phyloP scores from a whole-genome alignment of 1,139 yeast genomes.

The Oligophagozyma castellii region DNA sequence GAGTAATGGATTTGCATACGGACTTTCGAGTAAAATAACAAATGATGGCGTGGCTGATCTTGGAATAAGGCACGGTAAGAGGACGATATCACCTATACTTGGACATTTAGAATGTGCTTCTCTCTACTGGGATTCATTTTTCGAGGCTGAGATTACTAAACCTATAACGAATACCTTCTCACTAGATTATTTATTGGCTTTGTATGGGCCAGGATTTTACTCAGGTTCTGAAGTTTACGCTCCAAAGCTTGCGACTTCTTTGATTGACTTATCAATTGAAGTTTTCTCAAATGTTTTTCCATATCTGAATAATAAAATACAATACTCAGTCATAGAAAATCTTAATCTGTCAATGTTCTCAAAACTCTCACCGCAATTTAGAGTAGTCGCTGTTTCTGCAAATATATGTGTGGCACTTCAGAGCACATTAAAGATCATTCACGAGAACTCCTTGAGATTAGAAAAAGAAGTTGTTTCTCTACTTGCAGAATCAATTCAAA shows the following conservation, averaged over 20 bases:
- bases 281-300: constrained; percentile 64
- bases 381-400: constrained; percentile 39
- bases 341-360: constrained; percentile 42
- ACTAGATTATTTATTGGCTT: constrained; percentile 27
- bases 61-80: constrained; percentile 15
- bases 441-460: constrained; percentile 20
- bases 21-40: constrained; percentile 32
- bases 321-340: constrained; percentile 73
- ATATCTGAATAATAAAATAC: constrained; percentile 62
- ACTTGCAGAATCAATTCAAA: constrained; percentile 44
- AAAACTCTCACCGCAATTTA: constrained; percentile 23
- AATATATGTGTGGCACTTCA: constrained; percentile 55
- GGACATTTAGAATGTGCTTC: constrained; percentile 16
- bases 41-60: constrained; percentile 26
- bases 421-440: constrained; percentile 32
- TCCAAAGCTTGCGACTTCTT: constrained; percentile 35
- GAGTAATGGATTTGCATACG: constrained; percentile 31
- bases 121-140: constrained; percentile 25
- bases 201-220: constrained; percentile 22
- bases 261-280: constrained; percentile 67
- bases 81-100: constrained; percentile 1
- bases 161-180: constrained; percentile 29
- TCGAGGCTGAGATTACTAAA: constrained; percentile 24
- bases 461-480: constrained; percentile 36
- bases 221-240: constrained; percentile 19